Evolutionary conservation across 2,329 filamentous ascomycete genomes (phyloP).

Genomic region (Colletotrichum viniferum): DNA sequence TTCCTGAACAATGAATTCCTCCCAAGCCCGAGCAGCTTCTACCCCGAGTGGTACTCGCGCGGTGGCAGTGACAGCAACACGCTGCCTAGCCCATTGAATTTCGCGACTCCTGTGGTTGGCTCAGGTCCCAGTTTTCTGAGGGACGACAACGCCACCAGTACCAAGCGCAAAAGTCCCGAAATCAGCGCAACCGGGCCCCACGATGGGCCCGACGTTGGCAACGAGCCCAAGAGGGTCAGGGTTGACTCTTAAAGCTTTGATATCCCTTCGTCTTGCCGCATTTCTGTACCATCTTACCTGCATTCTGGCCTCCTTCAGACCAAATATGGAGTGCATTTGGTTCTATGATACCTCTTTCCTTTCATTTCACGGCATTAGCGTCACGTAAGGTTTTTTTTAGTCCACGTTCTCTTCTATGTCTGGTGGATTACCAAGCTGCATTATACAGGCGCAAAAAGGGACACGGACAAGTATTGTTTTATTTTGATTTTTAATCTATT

Average conservation of each 20-base stretch:
- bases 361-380: slow-evolving; percentile 20
- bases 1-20: slow-evolving; percentile 89
- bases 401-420: slow-evolving; percentile 4
- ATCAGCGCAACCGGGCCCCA: slow-evolving; percentile 42
- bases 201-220: slow-evolving; percentile 45
- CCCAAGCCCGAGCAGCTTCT: slow-evolving; percentile 91
- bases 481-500: background rate
- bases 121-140: slow-evolving; percentile 67
- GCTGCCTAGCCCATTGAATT: slow-evolving; percentile 89
- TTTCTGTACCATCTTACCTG: slow-evolving; percentile 14
- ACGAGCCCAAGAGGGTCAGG: slow-evolving; percentile 59
- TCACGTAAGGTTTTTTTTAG: slow-evolving; percentile 9
- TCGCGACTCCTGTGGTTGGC: slow-evolving; percentile 78
- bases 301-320: slow-evolving; percentile 3
- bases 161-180: slow-evolving; percentile 64
- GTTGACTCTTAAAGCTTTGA: slow-evolving; percentile 44
- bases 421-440: background rate
- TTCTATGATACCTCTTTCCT: slow-evolving; percentile 24
- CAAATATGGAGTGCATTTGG: slow-evolving; percentile 17
- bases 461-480: slow-evolving; percentile 1
- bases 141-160: slow-evolving; percentile 49
- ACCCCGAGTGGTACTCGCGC: slow-evolving; percentile 85
- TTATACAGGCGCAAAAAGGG: slow-evolving; percentile 7
- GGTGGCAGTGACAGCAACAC: slow-evolving; percentile 77
- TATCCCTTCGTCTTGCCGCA: background rate